Percentiles rank a stretch among this genome's conserved stretches.
Evolutionary conservation across 1,139 yeast species (phyloP).

Genomic region (Kodamaea plutei): DNA sequence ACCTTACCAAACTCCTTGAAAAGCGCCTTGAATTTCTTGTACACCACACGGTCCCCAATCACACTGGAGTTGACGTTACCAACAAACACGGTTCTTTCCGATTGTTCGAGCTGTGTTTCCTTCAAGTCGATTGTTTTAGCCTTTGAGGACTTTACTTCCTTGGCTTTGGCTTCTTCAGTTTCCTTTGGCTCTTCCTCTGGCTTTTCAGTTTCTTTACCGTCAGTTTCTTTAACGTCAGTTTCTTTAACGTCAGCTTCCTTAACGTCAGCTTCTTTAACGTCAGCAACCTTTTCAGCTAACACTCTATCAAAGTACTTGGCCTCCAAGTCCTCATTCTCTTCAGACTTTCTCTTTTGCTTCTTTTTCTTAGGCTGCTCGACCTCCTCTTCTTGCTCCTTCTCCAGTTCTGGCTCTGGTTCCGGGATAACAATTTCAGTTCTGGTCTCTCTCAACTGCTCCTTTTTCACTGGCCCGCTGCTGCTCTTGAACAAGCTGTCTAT

Average conservation of each 20-base stretch:
- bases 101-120: slow-evolving; percentile 73
- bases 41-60: slow-evolving; percentile 57
- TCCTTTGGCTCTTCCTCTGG: slow-evolving; percentile 11
- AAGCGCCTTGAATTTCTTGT: slow-evolving; percentile 60
- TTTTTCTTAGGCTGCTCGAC: slow-evolving; percentile 10
- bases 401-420: slow-evolving; percentile 17
- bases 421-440: slow-evolving; percentile 25
- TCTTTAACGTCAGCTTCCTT: slow-evolving; percentile 12
- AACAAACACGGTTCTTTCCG: slow-evolving; percentile 83
- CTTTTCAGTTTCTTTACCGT: slow-evolving; percentile 17
- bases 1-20: slow-evolving; percentile 59
- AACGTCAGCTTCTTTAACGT: slow-evolving; percentile 14
- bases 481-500: slow-evolving; percentile 39
- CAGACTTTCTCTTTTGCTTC: slow-evolving; percentile 22
- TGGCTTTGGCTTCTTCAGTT: slow-evolving; percentile 12
- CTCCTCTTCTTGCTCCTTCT: slow-evolving; percentile 8
- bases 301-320: slow-evolving; percentile 42
- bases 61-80: slow-evolving; percentile 76
- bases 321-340: slow-evolving; percentile 46
- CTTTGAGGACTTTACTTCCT: slow-evolving; percentile 3
- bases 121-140: slow-evolving; percentile 49
- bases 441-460: slow-evolving; percentile 21
- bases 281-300: slow-evolving; percentile 16
- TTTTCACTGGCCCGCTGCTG: slow-evolving; percentile 35
- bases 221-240: slow-evolving; percentile 14